Evolutionary conservation across 768 basidiomycete species (phyloP).

Genomic region (Trametes sanguinea): DNA sequence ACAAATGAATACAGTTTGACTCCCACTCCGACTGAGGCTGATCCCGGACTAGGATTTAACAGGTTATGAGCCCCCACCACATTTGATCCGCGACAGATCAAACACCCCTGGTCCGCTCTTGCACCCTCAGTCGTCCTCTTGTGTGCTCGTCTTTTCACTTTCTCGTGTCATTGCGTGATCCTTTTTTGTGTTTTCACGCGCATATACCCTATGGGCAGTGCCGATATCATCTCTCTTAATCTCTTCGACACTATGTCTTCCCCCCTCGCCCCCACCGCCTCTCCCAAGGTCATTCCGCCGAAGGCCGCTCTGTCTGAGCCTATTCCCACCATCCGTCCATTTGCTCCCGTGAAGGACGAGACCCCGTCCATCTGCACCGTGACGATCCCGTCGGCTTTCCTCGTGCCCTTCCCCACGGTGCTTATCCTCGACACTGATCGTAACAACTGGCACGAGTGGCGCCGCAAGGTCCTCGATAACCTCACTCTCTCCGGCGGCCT

Average conservation of each 20-base stretch:
- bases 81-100: not conserved
- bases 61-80: too few relatives aligned
- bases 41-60: too few relatives aligned
- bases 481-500: not conserved
- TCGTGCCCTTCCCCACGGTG: not conserved
- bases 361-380: not conserved
- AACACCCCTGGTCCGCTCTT: not conserved
- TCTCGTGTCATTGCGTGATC: too few relatives aligned
- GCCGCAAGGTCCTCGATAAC: not conserved
- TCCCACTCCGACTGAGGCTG: not conserved
- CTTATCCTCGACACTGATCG: not conserved
- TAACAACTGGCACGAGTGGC: not conserved
- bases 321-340: not conserved
- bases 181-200: not conserved
- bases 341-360: not conserved
- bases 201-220: not conserved
- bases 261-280: not conserved
- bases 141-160: too few relatives aligned
- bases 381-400: not conserved
- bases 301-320: too few relatives aligned
- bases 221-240: not conserved
- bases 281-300: not conserved
- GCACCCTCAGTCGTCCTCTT: not conserved
- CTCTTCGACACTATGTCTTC: not conserved
- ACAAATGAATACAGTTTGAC: not conserved